Evolutionary conservation across 352 stramenopile genomes (phyloP), one percentile per base, ranked within the genome.

Genomic region (Albugo laibachii): DNA sequence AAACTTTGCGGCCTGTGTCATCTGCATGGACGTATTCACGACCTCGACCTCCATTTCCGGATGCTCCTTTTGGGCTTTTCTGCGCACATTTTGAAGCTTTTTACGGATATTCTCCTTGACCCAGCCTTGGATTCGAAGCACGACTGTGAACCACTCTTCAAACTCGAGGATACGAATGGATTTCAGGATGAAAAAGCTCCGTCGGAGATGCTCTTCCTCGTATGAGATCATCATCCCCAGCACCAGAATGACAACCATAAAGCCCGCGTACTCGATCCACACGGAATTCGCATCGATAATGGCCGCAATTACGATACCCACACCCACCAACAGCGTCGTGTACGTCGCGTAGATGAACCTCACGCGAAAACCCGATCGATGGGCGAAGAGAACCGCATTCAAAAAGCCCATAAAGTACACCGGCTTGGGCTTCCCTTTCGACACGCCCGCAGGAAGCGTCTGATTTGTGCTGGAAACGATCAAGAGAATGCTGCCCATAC

Each of bases 171-270:
- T 81, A 11, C 74, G 69, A 47, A 87, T 79, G 11, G 65, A 80
- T 56, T 83, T 83, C 56, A 83, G 74, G 48, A 87, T 66, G 53
- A 87, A 87, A 48, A 87, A 87, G 34, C 62, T 63, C 36, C 74
- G 71, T 18, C 74, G 74, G 36, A 87, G 44, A 57, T 64, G 70
- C 51, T 87, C 74, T 57, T 87, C 74, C 37, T 87, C 74, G 57
- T 87, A 63, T 44, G 65, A 80, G 53, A 87, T 87, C 71, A 87
- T 83, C 74, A 87, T 87, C 5, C 74, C 71, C 55, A 87, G 63
- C 13, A 82, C 21, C 31, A 83, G 63, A 42, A 82, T 79, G 15
- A 81, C 69, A 10, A 57, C 41, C 38, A 87, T 59, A 49, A 78
- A 84, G 36, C 71, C 68, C 2, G 57, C 55, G 59, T 87, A 87